phyloP scores from a whole-genome alignment of 2,329 filamentous ascomycete genomes.

The Catunica adiposa region DNA sequence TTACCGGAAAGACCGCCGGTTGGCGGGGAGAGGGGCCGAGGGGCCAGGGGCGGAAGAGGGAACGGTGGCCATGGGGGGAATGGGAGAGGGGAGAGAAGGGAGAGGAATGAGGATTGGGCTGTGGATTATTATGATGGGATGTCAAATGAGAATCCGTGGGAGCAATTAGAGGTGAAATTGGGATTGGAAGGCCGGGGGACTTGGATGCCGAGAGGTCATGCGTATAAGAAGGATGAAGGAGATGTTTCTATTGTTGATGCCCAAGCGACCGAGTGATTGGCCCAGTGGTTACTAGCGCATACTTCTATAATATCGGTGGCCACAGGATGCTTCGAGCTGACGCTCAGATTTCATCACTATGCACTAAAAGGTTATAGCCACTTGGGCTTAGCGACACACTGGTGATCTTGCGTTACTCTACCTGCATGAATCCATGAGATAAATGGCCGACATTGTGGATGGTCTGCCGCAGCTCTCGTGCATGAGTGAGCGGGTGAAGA shows the following conservation, averaged over 20 bases:
- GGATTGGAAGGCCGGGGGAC: conserved; percentile 28
- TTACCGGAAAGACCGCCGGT: not conserved
- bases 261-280: not conserved
- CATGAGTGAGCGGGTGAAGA: too few relatives aligned
- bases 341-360: too few relatives aligned
- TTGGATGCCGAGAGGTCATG: conserved; percentile 26
- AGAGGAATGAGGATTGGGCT: conserved; percentile 33
- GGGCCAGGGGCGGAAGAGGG: not conserved
- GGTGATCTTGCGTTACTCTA: too few relatives aligned
- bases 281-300: too few relatives aligned
- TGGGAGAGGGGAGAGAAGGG: conserved; percentile 8
- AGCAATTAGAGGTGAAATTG: conserved; percentile 31
- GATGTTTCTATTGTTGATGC: not conserved
- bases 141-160: conserved; percentile 62
- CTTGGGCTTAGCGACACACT: too few relatives aligned
- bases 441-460: too few relatives aligned
- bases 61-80: not conserved
- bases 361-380: too few relatives aligned
- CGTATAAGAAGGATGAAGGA: not conserved
- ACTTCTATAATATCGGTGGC: too few relatives aligned
- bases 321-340: too few relatives aligned
- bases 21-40: not conserved
- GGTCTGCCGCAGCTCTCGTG: too few relatives aligned
- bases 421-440: too few relatives aligned
- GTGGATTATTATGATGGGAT: conserved; percentile 50